Conservation (phyloP, 2,329 filamentous ascomycete species). For the Aspergillus brasiliensis region DNA sequence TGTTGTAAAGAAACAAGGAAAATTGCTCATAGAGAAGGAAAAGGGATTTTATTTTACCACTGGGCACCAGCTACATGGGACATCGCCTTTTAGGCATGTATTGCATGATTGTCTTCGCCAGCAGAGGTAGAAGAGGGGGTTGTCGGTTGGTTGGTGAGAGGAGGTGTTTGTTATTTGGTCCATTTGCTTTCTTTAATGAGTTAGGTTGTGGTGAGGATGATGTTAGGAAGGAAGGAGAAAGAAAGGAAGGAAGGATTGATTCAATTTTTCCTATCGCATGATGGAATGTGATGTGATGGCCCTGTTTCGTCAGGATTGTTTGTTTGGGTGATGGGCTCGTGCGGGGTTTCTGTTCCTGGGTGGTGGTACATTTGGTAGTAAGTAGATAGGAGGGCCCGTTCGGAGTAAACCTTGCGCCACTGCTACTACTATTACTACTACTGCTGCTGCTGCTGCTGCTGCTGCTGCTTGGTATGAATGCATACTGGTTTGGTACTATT, state of each 20-base stretch:
- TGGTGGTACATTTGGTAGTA: neutral
- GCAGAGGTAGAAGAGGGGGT: slow-evolving; percentile 36
- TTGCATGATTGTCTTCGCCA: slow-evolving; percentile 42
- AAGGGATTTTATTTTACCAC: slow-evolving; percentile 40
- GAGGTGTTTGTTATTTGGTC: neutral
- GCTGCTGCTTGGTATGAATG: too few relatives aligned
- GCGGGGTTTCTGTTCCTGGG: neutral
- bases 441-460: neutral
- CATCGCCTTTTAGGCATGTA: slow-evolving; percentile 34
- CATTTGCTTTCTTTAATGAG: neutral
- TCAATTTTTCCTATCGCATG: neutral
- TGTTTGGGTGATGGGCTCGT: neutral
- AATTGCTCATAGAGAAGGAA: too few relatives aligned
- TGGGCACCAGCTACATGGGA: slow-evolving; percentile 42
- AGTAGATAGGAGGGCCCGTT: neutral
- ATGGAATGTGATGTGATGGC: neutral
- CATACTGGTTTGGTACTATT: too few relatives aligned
- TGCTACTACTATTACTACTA: neutral
- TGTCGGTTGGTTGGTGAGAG: slow-evolving; percentile 16
- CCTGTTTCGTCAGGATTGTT: neutral
- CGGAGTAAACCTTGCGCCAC: neutral
- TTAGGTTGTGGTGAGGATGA: neutral
- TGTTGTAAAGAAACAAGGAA: too few relatives aligned
- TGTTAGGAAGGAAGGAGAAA: neutral
- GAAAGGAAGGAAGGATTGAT: neutral